A percentile compares a stretch with the other conserved stretches of the same genome.
Conservation (phyloP, 2,329 filamentous ascomycete genomes). For the Aspergillus tubingensis region DNA sequence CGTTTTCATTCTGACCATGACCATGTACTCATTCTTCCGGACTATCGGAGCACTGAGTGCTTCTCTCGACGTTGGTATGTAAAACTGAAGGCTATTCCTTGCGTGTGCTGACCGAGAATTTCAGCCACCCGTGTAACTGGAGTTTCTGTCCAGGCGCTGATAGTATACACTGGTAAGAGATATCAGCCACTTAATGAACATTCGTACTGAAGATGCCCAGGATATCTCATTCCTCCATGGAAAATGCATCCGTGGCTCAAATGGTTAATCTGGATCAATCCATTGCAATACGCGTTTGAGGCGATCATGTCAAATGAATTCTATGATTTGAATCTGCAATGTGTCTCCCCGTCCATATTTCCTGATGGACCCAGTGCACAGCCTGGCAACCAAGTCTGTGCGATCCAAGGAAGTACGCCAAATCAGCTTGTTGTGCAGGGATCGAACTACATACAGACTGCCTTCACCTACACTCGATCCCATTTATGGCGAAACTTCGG, state of each 20-base stretch:
- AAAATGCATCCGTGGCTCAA: slow-evolving; percentile 65
- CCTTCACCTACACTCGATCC: slow-evolving; percentile 56
- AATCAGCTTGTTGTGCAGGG: slow-evolving; percentile 57
- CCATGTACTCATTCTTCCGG: slow-evolving; percentile 58
- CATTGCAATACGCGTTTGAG: slow-evolving; percentile 70
- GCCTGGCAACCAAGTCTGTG: slow-evolving; percentile 59
- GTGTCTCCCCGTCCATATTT: slow-evolving; percentile 58
- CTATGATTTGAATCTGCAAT: slow-evolving; percentile 57
- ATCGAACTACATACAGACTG: slow-evolving; percentile 56
- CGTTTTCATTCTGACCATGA: slow-evolving; percentile 56
- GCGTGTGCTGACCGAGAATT: slow-evolving; percentile 2
- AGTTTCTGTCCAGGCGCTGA: slow-evolving; percentile 51
- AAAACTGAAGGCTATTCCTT: background rate
- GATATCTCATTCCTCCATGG: slow-evolving; percentile 63
- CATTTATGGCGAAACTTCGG: slow-evolving; percentile 75
- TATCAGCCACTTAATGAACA: background rate
- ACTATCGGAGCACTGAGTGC: slow-evolving; percentile 51
- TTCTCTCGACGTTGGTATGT: slow-evolving; percentile 51
- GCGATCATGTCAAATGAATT: slow-evolving; percentile 72
- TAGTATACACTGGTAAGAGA: slow-evolving; percentile 57
- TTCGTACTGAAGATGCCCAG: slow-evolving; percentile 31
- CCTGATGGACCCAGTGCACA: slow-evolving; percentile 52
- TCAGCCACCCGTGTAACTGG: slow-evolving; percentile 52
- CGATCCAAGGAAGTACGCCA: slow-evolving; percentile 58
- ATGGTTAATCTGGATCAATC: slow-evolving; percentile 67